Evolutionary conservation across 2,329 filamentous ascomycete species (phyloP), one percentile per base, ranked within the genome.

Genomic region (Aspergillus candidus): DNA sequence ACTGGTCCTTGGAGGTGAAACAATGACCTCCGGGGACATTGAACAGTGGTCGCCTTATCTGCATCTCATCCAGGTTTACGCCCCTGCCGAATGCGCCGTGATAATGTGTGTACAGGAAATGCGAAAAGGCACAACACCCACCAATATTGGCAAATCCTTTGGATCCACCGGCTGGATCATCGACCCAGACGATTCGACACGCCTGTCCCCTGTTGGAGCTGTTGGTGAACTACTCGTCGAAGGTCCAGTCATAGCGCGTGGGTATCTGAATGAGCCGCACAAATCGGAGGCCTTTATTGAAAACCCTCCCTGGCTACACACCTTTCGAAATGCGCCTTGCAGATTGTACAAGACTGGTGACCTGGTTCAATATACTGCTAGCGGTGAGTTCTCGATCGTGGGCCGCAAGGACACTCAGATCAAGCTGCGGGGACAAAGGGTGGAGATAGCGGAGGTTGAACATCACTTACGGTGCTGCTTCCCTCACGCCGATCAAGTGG

Each of bases 161-260:
- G 50, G 50, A 31, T 46, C 41, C 31, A 18, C 36, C 1, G 44
- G 46, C 22, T 60, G 57, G 57, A 45, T 62, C 35, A 50, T 57
- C 2, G 51, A 60, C 41, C 49, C 50, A 0, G 40, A 50, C 14
- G 51, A 58, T 30, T 51, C 52, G 41, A 35, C 53, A 11, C 17
- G 29, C n/a, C 47, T 62, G 14, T 46, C 54, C 3, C 56, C 67
- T 2, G 49, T 69, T 10, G 69, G 69, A 6, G 54, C 54, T 12
- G 55, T 65, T 10, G 69, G 69, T 11, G 69, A 72, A 43, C 39
- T 72, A 29, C 44, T 68, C 5, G 41, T 72, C 6, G 61, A 68
- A 48, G 66, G 68, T 1, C 64, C 66, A 0, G 58, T 58, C 7
- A 53, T 71, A 1, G 66, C 53, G 2, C 51, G 51, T 14, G 68